Conservation (phyloP, 441 rosid genomes). For the Euphorbia schlechtendalii region DNA sequence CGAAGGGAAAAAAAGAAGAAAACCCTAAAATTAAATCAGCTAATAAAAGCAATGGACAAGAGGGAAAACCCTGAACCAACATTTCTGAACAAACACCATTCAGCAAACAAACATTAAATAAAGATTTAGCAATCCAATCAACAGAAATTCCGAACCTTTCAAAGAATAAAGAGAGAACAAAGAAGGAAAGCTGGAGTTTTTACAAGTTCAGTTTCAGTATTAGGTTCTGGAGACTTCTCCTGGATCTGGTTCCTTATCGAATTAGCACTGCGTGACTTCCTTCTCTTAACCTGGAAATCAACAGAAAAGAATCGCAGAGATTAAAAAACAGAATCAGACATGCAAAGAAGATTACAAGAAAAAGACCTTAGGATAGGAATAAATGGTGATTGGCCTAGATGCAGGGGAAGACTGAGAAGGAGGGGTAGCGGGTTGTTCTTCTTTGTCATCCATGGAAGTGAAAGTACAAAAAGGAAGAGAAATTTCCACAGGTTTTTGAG, state of each 20-base stretch:
- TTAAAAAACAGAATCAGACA: constrained; percentile 10
- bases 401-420: constrained; percentile 10
- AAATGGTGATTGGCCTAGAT: constrained; percentile 10
- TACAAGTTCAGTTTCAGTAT: constrained; percentile 28
- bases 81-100: not conserved
- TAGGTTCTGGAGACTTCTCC: constrained; percentile 25
- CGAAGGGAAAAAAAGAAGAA: not conserved
- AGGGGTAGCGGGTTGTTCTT: constrained; percentile 10
- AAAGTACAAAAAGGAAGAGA: not conserved
- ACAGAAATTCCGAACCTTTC: not conserved
- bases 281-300: constrained; percentile 24
- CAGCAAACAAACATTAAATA: constrained; percentile 5
- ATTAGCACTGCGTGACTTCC: constrained; percentile 27
- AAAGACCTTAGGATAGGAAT: constrained; percentile 21
- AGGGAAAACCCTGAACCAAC: too few species aligned
- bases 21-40: not conserved
- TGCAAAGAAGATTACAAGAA: not conserved
- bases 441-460: constrained; percentile 16
- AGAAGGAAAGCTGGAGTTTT: not conserved
- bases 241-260: constrained; percentile 27
- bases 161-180: not conserved
- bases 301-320: constrained; percentile 15
- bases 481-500: not conserved
- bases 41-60: not conserved
- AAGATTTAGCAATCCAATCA: constrained; percentile 2